phyloP scores from a whole-genome alignment of 2,329 filamentous ascomycete genomes.

The Colletotrichum paranaense region DNA sequence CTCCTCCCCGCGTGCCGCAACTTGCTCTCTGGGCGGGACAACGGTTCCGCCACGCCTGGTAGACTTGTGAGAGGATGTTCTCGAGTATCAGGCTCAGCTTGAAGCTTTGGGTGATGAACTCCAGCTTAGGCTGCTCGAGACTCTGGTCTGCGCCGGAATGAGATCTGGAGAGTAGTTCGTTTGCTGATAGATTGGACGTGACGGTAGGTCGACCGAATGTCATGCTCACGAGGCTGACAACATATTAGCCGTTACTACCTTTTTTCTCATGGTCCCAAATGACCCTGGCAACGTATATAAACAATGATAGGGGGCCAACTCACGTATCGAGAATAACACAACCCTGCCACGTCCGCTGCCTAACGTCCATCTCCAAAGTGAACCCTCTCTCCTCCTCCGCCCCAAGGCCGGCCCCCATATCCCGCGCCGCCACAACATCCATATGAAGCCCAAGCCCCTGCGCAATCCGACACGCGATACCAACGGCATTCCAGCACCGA shows the following conservation, averaged over 20 bases:
- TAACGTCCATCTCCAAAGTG: conserved; percentile 49
- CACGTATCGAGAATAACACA: conserved; percentile 52
- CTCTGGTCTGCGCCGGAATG: not conserved
- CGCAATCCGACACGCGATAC: conserved; percentile 53
- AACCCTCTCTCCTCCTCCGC: conserved; percentile 1
- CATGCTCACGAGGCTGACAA: conserved; percentile 1
- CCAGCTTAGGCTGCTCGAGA: not conserved
- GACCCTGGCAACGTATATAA: no score
- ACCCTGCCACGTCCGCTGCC: conserved; percentile 51
- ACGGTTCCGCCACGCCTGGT: conserved; percentile 36
- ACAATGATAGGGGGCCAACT: conserved; percentile 23
- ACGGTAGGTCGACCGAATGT: not conserved
- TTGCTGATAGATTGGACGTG: not conserved
- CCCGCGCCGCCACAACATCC: conserved; percentile 31
- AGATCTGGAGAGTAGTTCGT: not conserved
- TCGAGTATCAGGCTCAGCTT: conserved; percentile 38
- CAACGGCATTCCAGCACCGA: conserved; percentile 55
- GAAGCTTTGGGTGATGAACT: conserved; percentile 38
- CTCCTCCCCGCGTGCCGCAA: not conserved
- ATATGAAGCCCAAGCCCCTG: conserved; percentile 55
- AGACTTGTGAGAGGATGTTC: conserved; percentile 47
- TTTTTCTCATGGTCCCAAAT: no score
- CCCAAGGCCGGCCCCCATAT: not conserved
- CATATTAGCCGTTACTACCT: not conserved
- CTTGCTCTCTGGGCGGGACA: not conserved